Conservation (phyloP, 495 filamentous ascomycete species). For the Amphirosellinia nigrospora region DNA sequence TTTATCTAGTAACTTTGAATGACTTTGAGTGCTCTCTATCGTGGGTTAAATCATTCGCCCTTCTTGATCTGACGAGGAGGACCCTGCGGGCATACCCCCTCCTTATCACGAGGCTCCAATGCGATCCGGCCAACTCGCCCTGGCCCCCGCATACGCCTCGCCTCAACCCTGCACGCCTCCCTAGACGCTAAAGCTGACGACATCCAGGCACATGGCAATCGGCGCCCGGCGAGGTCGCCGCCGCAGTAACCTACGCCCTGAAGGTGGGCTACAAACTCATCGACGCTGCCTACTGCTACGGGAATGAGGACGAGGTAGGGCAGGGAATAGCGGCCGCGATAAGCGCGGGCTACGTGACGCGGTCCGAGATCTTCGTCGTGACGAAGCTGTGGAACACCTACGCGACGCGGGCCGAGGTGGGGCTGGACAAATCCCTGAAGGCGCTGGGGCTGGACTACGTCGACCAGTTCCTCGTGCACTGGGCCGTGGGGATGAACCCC, state of each 20-base stretch:
- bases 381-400: constrained; percentile 87
- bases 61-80: not conserved
- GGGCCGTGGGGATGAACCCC: constrained; percentile 84
- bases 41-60: not conserved
- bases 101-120: not conserved
- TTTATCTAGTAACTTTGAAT: not conserved
- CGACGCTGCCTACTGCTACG: constrained; percentile 65
- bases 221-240: constrained; percentile 62
- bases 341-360: constrained; percentile 66
- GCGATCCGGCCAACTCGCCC: not conserved
- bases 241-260: constrained; percentile 62
- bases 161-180: not conserved
- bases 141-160: not conserved
- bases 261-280: constrained; percentile 69
- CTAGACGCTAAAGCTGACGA: constrained; percentile 10
- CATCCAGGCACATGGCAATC: constrained; percentile 77
- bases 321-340: constrained; percentile 67
- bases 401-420: constrained; percentile 68
- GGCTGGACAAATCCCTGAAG: constrained; percentile 73
- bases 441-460: constrained; percentile 78
- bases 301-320: constrained; percentile 64
- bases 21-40: not conserved
- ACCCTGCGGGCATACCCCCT: not conserved
- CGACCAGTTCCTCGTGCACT: constrained; percentile 82
- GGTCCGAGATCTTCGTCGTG: constrained; percentile 82